Evolutionary conservation across 441 rosid species (phyloP), one percentile per base, ranked within the genome.

Genomic region (Capsella rubella): DNA sequence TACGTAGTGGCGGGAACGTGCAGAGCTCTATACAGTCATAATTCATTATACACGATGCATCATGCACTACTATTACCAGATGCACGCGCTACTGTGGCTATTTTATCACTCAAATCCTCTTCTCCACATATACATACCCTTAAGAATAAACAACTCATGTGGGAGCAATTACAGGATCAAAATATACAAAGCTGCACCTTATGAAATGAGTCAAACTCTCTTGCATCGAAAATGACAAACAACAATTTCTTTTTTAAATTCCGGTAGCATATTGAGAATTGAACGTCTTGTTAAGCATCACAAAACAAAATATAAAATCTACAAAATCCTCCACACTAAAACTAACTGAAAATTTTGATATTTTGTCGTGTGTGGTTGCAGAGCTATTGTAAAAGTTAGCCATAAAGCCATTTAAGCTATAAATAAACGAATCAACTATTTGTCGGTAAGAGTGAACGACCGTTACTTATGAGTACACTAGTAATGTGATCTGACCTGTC

Each of bases 1-100:
- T 51, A 12, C 39, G 43, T 46, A 34, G 59, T 56, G 32, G 71
- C 71, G 65, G 66, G 71, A 56, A 73, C 65, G 71, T 35, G 71
- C 77, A 15, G 6, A 29, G 55, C 40, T 45, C n/a, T 12, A 16
- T 12, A 21, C 25, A 21, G 1, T 21, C 25, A 21, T 21, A 21
- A 21, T 21, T 21, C 25, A 21, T 21, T 21, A 34, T 8, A 8
- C 55, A 32, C 40, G 14, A 25, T 6, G 6, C 12, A 54, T 4
- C 12, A 54, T 4, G 3, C 13, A 58, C 51, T 8, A 51, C 0
- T 21, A 21, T 21, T 21, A 21, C 25, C 25, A 3, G 27, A 9
- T 54, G 46, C 49, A 69, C 59, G 50, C 55, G 63, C 62, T 42
- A 52, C 34, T 61, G 15, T 49, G 15, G 52, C 45, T 45, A 27